These are phyloP conservation scores for Phytopythium delawarense DNA, from an alignment of 352 stramenopile genomes.

Conservation along the genomic window DNA sequence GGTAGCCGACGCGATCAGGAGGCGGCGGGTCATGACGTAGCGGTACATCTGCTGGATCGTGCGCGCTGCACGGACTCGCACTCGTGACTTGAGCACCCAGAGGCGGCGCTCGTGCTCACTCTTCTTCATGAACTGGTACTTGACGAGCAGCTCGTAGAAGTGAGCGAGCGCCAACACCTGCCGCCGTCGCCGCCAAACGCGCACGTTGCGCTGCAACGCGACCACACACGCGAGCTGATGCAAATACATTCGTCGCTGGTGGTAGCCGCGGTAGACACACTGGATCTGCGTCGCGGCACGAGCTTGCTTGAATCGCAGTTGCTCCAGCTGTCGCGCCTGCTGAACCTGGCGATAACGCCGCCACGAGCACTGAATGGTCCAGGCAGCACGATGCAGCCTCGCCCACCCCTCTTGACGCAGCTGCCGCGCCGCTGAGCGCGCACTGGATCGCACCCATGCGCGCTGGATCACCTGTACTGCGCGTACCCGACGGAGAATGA, in stretches of 20 bases:
- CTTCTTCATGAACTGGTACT: constrained; percentile 27
- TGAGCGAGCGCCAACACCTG: constrained; percentile 26
- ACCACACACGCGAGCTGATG: constrained; percentile 16
- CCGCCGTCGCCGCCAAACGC: constrained; percentile 28
- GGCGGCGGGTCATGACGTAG: constrained; percentile 1
- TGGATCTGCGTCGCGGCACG: constrained; percentile 29
- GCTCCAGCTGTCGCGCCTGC: background rate
- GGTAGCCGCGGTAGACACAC: constrained; percentile 20
- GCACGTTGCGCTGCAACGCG: constrained; percentile 35
- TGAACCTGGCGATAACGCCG: background rate
- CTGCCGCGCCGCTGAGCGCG: constrained; percentile 4
- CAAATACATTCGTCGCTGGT: constrained; percentile 19
- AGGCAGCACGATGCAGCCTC: constrained; percentile 13
- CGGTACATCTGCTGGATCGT: constrained; percentile 8
- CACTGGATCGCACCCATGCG: constrained; percentile 17
- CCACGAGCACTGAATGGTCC: constrained; percentile 24
- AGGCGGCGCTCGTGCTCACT: background rate
- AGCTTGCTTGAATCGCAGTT: constrained; percentile 7
- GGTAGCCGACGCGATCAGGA: constrained; percentile 15
- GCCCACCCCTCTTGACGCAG: constrained; percentile 14
- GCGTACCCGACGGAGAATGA: constrained; percentile 20
- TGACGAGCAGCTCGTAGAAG: constrained; percentile 35
- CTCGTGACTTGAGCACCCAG: background rate
- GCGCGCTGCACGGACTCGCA: background rate
- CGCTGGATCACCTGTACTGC: constrained; percentile 29